Base-by-base conservation (phyloP, 352 stramenopile genomes). In the Pseudoperonospora humuli region DNA sequence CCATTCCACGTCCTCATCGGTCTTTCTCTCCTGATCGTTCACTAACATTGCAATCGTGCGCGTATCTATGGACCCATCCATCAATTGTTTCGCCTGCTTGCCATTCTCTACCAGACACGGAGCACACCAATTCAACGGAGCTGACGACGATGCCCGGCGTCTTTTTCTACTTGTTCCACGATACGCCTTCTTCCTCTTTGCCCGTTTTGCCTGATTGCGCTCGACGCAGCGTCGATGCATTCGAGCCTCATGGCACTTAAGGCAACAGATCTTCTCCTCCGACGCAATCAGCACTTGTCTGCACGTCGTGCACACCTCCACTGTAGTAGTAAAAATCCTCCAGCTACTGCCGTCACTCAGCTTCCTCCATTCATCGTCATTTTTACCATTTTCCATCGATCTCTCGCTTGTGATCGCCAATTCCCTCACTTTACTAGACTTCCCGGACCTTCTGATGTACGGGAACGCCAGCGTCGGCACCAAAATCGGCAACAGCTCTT, bases 251-350 rank as follows among this genome's bases (percentile, higher is more conserved):
- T 56, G 46, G 40, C 76, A 84, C 18, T 55, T 60, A 2, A 25
- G 39, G 33, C 73, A 84, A 0, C 20, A 54, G 10, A 9, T 42
- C 23, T 27, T 46, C 5, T 88, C 69, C 5, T 45, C 46, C 0
- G 40, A 10, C 3, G n/a, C 35, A 38, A 88, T 61, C 32, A 76
- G 50, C 35, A 84, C 58, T 31, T 85, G 71, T 26, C 71, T 58
- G 35, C 76, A 88, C 3, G 56, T 64, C 23, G 49, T 61, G 37
- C 76, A 86, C 11, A 86, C 60, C 23, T 81, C 61, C 38, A 88
- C 40, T 1, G 48, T 29, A 32, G 63, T 60, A 0, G 61, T 64
- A 10, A 82, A 55, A 18, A 81, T 53, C 27, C 38, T 40, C 65
- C 64, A 75, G 0, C 45, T 28, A 5, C 32, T 40, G 3, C 7